Base-by-base conservation (phyloP, 2,329 filamentous ascomycete genomes). In the Cladosporium sphaerospermum region DNA sequence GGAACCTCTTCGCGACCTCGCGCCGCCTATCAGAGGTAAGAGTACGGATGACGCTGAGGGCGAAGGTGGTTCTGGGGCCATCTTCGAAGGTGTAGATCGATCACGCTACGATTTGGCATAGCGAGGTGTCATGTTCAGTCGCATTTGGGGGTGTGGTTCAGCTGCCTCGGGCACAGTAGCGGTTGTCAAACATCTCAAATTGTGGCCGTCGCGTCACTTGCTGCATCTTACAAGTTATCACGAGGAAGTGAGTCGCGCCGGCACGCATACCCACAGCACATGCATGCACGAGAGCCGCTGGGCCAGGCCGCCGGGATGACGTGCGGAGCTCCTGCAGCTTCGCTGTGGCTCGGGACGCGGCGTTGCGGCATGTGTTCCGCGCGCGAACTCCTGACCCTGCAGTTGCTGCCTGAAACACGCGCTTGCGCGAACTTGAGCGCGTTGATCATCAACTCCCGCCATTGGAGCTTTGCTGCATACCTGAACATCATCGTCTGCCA, bases 1-100 rank as follows among this genome's bases (percentile, higher is more conserved):
- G 23, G 70, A 72, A 46, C 67, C 69, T 61, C 69, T 58, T 41
- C 69, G 65, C 28, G 68, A 67, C 23, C 62, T 62, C 34, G 54
- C 59, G 34, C 56, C 59, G 52, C 63, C 58, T 32, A 69, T 59
- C 56, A 67, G 62, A 31, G 64, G 61, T 46, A 66, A 55, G 31
- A 64, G 58, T 18, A 57, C 58, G 51, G 61, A 60, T 19, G 67
- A 60, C 16, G 61, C 54, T 44, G 63, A 61, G 42, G 64, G 57
- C 48, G 65, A 64, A 51, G 56, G 51, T 34, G 56, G 56, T 57
- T 63, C 60, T 44, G 58, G 55, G 54, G 64, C 59, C 64, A 65
- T 65, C 34, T 32, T 53, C 48, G 39, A 37, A 41, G 13, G 45
- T 39, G 33, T 41, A 44, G 48, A 39, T 43, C 48, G 31, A 23